A percentile compares a stretch with the other conserved stretches of the same genome.
These are phyloP conservation scores for Coniella vitis DNA, from an alignment of 2,329 filamentous ascomycete species.

Conservation along the genomic window DNA sequence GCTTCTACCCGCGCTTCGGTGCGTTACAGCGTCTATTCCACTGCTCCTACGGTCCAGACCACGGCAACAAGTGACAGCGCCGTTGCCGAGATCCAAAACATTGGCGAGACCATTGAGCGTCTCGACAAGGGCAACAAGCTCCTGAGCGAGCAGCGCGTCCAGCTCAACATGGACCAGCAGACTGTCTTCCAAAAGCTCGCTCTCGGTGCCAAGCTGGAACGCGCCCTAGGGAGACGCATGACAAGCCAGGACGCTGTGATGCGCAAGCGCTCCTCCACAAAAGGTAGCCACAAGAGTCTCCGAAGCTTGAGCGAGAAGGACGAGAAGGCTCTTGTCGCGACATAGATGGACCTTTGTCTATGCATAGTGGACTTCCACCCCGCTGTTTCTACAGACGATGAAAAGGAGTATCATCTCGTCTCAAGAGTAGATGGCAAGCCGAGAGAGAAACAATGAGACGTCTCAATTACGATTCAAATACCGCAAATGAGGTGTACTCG, in stretches of 20 bases:
- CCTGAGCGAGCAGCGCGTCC: slow-evolving; percentile 73
- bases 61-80: slow-evolving; percentile 48
- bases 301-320: slow-evolving; percentile 33
- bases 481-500: no score
- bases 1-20: slow-evolving; percentile 49
- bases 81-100: slow-evolving; percentile 55
- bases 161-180: slow-evolving; percentile 70
- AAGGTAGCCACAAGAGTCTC: slow-evolving; percentile 27
- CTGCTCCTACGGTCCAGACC: slow-evolving; percentile 53
- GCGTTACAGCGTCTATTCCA: slow-evolving; percentile 55
- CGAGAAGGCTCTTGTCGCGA: slow-evolving; percentile 17
- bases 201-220: slow-evolving; percentile 82
- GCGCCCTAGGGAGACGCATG: slow-evolving; percentile 81
- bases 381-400: no score
- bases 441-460: no score
- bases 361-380: no score
- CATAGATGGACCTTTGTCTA: background rate
- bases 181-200: slow-evolving; percentile 81
- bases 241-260: slow-evolving; percentile 83
- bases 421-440: no score
- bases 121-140: slow-evolving; percentile 73
- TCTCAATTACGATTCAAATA: no score
- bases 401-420: no score
- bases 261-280: slow-evolving; percentile 40
- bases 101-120: slow-evolving; percentile 73